phyloP scores from a whole-genome alignment of 169 alveolate genomes.

The Neospora caninum region DNA sequence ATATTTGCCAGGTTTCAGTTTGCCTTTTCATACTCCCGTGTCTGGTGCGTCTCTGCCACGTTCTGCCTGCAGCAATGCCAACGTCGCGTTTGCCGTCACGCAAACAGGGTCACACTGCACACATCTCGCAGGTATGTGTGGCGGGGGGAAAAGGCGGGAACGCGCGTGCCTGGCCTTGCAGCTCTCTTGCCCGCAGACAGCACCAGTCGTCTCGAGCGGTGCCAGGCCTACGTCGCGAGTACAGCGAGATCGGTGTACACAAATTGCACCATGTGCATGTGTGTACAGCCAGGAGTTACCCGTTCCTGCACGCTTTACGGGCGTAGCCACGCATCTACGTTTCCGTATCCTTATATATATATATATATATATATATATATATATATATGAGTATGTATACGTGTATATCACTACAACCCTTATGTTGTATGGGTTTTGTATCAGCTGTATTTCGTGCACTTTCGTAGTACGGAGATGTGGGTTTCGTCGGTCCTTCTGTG shows the following conservation, averaged over 20 bases:
- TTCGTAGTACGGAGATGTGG: neutral
- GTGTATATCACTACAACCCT: too few relatives aligned
- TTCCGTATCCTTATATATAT: neutral
- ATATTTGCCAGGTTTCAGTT: neutral
- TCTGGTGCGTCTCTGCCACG: neutral
- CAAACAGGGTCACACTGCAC: conserved; percentile 35
- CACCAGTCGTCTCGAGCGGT: neutral
- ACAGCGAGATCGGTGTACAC: too few relatives aligned
- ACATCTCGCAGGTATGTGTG: neutral
- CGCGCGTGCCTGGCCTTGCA: too few relatives aligned
- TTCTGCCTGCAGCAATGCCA: neutral
- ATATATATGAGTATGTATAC: neutral
- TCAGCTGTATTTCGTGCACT: neutral
- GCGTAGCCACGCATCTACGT: too few relatives aligned
- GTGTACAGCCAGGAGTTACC: too few relatives aligned
- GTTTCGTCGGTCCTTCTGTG: neutral
- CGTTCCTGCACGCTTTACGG: too few relatives aligned
- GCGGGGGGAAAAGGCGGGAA: neutral
- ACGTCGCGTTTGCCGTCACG: conserved; percentile 31
- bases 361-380: neutral
- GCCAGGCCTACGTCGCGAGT: neutral
- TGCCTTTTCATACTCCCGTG: neutral
- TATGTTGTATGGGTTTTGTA: neutral
- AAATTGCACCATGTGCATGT: too few relatives aligned
- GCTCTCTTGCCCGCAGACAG: too few relatives aligned